phyloP scores from a whole-genome alignment of 2,329 filamentous ascomycete genomes.

The Acephala macrosclerotiorum region DNA sequence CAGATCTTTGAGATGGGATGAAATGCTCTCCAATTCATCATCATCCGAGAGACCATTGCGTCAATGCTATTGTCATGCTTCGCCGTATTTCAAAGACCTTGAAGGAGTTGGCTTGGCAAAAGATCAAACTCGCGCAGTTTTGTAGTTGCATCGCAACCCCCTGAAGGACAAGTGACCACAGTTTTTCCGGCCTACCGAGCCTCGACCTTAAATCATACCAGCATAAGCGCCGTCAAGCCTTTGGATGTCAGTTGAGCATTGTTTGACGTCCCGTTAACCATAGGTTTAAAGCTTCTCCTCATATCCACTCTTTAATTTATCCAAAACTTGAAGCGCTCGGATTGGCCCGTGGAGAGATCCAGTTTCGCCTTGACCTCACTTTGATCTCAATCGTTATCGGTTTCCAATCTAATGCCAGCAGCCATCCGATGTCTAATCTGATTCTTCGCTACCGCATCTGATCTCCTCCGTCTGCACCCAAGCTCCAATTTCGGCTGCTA shows the following conservation, averaged over 20 bases:
- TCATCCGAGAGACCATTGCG: not conserved
- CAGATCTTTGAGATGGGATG: not conserved
- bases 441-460: conserved; percentile 2
- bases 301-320: conserved; percentile 16
- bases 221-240: not conserved
- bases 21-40: conserved; percentile 2
- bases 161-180: conserved; percentile 6
- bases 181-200: not conserved
- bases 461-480: conserved; percentile 1
- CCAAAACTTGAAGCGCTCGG: conserved; percentile 10
- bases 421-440: conserved; percentile 20
- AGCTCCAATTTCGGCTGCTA: conserved; percentile 11
- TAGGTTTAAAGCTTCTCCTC: conserved; percentile 22
- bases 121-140: conserved; percentile 9
- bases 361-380: conserved; percentile 21
- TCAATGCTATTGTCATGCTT: not conserved
- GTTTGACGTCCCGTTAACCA: conserved; percentile 20
- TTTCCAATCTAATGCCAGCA: conserved; percentile 25
- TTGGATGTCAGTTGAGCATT: conserved; percentile 14
- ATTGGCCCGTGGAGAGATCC: conserved; percentile 11
- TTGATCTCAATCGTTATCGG: conserved; percentile 20
- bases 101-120: not conserved
- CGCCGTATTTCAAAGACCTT: not conserved
- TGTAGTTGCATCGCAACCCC: conserved; percentile 15
- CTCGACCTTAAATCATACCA: not conserved